phyloP scores from a whole-genome alignment of 1,284 basidiomycete species.

The Irpex sp. region DNA sequence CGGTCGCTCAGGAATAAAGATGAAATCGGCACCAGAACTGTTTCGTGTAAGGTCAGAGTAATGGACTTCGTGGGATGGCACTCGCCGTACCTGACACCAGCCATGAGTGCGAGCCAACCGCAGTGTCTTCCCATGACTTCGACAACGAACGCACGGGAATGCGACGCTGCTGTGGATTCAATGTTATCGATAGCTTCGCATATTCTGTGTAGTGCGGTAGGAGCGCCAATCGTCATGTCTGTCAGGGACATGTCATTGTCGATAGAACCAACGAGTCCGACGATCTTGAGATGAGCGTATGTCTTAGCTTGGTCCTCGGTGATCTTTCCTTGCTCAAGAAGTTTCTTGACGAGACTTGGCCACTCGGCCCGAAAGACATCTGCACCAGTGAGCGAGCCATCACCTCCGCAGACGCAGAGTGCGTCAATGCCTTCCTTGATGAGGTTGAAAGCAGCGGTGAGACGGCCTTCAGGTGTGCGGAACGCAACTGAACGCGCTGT shows the following conservation, averaged over 20 bases:
- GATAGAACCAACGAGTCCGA: constrained; percentile 96
- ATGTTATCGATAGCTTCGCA: constrained; percentile 99
- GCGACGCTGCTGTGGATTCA: constrained; percentile 93
- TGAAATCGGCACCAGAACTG: constrained; percentile 92
- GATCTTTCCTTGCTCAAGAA: constrained; percentile 69
- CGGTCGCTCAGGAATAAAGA: constrained; percentile 95
- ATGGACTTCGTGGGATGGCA: not conserved
- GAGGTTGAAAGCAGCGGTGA: constrained; percentile 86
- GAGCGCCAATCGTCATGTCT: constrained; percentile 94
- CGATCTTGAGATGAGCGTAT: constrained; percentile 89
- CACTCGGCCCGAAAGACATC: constrained; percentile 94
- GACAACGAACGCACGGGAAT: constrained; percentile 96
- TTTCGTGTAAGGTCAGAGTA: not conserved
- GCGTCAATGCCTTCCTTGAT: constrained; percentile 97
- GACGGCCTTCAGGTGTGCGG: constrained; percentile 83
- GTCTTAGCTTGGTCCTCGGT: constrained; percentile 66
- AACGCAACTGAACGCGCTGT: constrained; percentile 91
- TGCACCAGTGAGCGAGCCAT: constrained; percentile 94
- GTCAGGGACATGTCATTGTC: constrained; percentile 99
- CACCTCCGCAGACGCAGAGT: constrained; percentile 94
- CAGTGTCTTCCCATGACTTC: constrained; percentile 99
- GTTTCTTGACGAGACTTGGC: constrained; percentile 76
- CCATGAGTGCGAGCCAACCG: constrained; percentile 94
- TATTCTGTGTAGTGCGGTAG: constrained; percentile 93
- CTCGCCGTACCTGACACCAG: constrained; percentile 74